Base-by-base conservation (phyloP, 345 rosid genomes). In the Pistacia integerrima region DNA sequence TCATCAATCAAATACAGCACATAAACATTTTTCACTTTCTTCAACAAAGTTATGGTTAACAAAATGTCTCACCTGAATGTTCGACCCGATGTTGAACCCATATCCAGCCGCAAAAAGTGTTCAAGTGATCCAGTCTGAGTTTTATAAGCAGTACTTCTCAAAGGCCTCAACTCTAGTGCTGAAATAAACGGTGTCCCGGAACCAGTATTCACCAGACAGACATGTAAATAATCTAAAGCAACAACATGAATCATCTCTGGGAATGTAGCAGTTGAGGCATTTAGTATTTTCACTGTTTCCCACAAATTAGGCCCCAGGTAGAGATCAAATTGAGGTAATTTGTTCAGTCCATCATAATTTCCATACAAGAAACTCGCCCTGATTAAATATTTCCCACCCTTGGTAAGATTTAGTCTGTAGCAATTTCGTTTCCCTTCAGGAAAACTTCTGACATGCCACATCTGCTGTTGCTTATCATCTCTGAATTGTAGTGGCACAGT, bases 281-380 rank as follows among this genome's bases (percentile, higher is more conserved):
- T 76, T 30, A 46, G 58, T 1, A 85, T 9, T 1, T 0, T 69
- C 30, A 87, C 76, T 0, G 84, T 72, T 46, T 0, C 61, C 92
- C 92, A 92, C 0, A 66, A 57, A 64, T 84, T 85, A 5, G 78
- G 79, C 2, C 90, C 97, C 7, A 92, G 58, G 64, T 85, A 60
- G 14, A 92, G 49, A 71, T 89, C 87, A n/a, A 90, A 90, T n/a
- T 22, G 62, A 0, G 87, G 92, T 2, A 78, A 38, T n/a, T 46
- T 52, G 3, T 77, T 75, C 4, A 58, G 18, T 11, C 35, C 74
- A 56, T 92, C 91, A 11, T 90, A 92, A 74, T 90, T 84, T 30
- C 90, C 92, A 10, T 91, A 86, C 81, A 81, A 62, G 75, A 86
- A 90, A 16, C 70, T 69, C 0, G 90, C 81, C 75, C 94, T 80